Conservation (phyloP, 768 basidiomycete species). For the Kwoniella heveanensis region DNA sequence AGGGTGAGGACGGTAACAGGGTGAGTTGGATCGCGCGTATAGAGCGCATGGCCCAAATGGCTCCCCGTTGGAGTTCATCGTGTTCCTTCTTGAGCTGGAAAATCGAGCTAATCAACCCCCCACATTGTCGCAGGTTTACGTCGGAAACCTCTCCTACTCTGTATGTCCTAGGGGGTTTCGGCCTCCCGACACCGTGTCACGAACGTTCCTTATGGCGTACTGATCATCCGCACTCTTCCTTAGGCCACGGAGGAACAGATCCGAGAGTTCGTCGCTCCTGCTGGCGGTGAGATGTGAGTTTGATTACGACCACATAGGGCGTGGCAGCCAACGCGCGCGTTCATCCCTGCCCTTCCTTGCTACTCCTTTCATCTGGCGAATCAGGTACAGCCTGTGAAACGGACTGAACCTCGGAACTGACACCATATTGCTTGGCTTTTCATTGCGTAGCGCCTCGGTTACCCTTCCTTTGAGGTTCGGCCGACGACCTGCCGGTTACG, state of each 20-base stretch:
- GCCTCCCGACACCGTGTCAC: too few species aligned
- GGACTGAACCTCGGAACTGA: background rate
- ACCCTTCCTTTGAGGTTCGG: slow-evolving; percentile 43
- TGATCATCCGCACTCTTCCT: too few species aligned
- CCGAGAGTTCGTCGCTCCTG: slow-evolving; percentile 39
- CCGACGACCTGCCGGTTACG: slow-evolving; percentile 49
- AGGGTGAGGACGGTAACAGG: slow-evolving; percentile 24
- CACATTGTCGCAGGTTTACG: slow-evolving; percentile 42
- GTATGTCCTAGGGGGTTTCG: slow-evolving; percentile 28
- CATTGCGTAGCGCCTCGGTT: slow-evolving; percentile 37
- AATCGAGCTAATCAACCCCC: background rate
- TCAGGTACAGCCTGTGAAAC: background rate
- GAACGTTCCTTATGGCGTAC: background rate
- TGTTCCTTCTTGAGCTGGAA: too few species aligned
- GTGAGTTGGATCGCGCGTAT: slow-evolving; percentile 8
- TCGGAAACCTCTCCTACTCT: slow-evolving; percentile 53
- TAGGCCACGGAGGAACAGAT: slow-evolving; percentile 51
- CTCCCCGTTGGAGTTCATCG: too few species aligned
- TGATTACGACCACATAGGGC: too few species aligned
- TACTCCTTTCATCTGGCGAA: slow-evolving; percentile 1
- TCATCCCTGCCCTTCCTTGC: too few species aligned
- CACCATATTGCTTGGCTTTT: background rate
- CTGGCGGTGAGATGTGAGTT: slow-evolving; percentile 50
- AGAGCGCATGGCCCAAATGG: too few species aligned
- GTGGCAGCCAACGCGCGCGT: too few species aligned